phyloP scores from a whole-genome alignment of 441 rosid genomes.

The Monsonia emarginata region DNA sequence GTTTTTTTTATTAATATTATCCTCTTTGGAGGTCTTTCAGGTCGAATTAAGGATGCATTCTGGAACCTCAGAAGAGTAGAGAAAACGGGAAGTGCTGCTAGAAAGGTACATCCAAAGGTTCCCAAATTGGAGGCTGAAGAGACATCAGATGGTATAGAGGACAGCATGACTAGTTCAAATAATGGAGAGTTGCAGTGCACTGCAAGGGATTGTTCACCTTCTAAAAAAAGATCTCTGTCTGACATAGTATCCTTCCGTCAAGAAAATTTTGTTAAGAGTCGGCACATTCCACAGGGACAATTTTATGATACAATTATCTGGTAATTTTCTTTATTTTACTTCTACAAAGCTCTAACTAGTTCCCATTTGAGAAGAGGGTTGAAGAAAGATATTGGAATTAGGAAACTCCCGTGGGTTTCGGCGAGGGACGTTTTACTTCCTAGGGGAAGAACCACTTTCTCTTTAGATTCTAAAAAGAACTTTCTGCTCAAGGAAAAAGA shows the following conservation, averaged over 20 bases:
- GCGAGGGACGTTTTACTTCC: neutral
- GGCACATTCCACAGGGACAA: slow-evolving; percentile 23
- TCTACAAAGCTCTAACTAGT: neutral
- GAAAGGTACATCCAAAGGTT: slow-evolving; percentile 22
- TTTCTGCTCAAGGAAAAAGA: neutral
- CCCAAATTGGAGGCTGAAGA: slow-evolving; percentile 19
- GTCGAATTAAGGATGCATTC: slow-evolving; percentile 54
- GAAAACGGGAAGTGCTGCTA: slow-evolving; percentile 28
- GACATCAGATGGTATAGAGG: slow-evolving; percentile 20
- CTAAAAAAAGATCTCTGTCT: slow-evolving; percentile 32
- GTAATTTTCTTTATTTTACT: slow-evolving; percentile 26
- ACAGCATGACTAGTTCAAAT: slow-evolving; percentile 14
- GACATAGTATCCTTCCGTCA: slow-evolving; percentile 55
- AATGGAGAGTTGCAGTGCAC: slow-evolving; percentile 19
- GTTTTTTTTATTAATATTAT: neutral
- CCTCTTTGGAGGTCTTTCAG: slow-evolving; percentile 29
- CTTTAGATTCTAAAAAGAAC: neutral
- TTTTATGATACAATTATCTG: slow-evolving; percentile 73
- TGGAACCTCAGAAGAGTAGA: slow-evolving; percentile 58
- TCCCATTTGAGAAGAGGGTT: neutral
- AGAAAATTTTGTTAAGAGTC: slow-evolving; percentile 63
- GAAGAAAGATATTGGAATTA: neutral
- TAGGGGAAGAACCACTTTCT: neutral
- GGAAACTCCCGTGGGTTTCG: neutral
- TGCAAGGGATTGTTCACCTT: slow-evolving; percentile 11